phyloP scores from a whole-genome alignment of 352 stramenopile genomes.

The Phytopythium kandeliae region DNA sequence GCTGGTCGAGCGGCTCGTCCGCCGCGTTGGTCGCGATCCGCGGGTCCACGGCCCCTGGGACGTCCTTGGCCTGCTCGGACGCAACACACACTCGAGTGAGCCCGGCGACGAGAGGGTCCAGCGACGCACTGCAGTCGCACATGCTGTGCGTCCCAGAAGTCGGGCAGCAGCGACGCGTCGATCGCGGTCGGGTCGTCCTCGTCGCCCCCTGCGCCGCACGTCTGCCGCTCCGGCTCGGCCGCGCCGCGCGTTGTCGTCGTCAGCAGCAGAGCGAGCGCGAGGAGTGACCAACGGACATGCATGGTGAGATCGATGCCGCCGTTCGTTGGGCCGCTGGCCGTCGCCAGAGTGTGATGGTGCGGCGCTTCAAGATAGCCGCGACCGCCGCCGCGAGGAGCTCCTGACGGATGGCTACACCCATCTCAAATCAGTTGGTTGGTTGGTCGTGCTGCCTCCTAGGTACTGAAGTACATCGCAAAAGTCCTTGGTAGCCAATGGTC shows the following conservation, averaged over 20 bases:
- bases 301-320: background rate
- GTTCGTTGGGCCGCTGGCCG: too few relatives aligned
- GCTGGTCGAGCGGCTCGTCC: slow-evolving; percentile 45
- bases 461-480: background rate
- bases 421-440: too few relatives aligned
- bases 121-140: background rate
- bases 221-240: background rate
- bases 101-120: too few relatives aligned
- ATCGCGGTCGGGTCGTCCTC: slow-evolving; percentile 14
- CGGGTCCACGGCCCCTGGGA: slow-evolving; percentile 10
- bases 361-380: too few relatives aligned
- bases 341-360: too few relatives aligned
- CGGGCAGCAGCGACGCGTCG: slow-evolving; percentile 36
- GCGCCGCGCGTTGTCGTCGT: too few relatives aligned
- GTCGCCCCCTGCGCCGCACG: background rate
- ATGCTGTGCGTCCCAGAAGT: slow-evolving; percentile 58
- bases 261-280: slow-evolving; percentile 5
- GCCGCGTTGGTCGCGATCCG: slow-evolving; percentile 43
- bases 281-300: background rate
- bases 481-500: too few relatives aligned
- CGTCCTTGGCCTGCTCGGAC: slow-evolving; percentile 1
- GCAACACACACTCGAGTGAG: background rate
- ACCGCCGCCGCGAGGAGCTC: too few relatives aligned
- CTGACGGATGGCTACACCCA: too few relatives aligned
- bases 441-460: too few relatives aligned